These are phyloP conservation scores for Gymnopilus junonius DNA, from an alignment of 768 basidiomycete genomes.

Conservation along the genomic window DNA sequence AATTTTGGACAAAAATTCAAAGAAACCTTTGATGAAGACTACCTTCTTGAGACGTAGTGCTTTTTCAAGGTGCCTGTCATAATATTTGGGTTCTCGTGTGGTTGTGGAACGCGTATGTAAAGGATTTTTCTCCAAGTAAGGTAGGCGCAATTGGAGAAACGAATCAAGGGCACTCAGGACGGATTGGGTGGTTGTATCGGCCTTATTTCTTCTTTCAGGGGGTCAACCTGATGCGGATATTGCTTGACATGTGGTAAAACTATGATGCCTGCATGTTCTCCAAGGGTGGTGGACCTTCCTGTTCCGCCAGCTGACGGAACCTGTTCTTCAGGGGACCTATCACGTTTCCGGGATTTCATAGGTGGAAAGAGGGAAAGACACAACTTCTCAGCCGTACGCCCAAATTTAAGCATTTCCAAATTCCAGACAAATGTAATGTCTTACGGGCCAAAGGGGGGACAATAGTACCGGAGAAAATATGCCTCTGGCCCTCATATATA, in stretches of 20 bases:
- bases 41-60: neutral
- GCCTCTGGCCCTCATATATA: no score
- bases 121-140: neutral
- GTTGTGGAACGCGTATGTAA: neutral
- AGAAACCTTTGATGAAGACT: neutral
- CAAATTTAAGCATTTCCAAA: neutral
- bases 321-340: neutral
- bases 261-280: neutral
- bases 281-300: no score
- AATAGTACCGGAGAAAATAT: neutral
- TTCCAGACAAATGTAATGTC: neutral
- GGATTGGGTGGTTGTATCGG: no score
- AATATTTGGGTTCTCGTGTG: neutral
- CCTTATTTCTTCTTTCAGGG: no score
- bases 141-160: neutral
- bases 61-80: neutral
- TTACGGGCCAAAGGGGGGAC: neutral
- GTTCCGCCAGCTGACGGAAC: neutral
- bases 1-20: neutral
- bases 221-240: no score
- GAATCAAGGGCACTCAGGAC: no score
- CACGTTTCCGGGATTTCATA: neutral
- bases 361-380: neutral
- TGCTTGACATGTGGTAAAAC: no score
- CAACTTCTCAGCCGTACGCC: no score